Evolutionary conservation across 352 stramenopile species (phyloP), one percentile per base, ranked within the genome.

Genomic region (Pythium insidiosum): DNA sequence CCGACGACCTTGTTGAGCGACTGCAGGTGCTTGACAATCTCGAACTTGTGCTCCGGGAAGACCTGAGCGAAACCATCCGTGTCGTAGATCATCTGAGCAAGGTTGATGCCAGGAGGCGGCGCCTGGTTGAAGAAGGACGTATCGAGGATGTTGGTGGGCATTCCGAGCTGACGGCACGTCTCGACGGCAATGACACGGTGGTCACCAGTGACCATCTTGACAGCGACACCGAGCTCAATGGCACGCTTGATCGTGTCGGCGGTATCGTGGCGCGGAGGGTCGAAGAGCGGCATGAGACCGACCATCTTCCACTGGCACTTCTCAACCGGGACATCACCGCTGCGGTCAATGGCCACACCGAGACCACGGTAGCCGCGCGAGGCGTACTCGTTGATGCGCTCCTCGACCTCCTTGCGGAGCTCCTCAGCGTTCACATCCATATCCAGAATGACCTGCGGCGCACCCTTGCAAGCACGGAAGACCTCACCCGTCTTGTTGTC

Each of bases 161-260:
- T 93, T 60, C 72, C 84, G 50, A 98, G 49, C 38, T 81, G 67
- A 63, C 74, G 79, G 46, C 82, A 89, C 42, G 92, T 98, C 68
- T 97, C 86, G 20, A 90, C 70, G 33, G 88, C 92, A 60, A 98
- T 97, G 26, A 85, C 69, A 29, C 77, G 69, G 62, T 97, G 93
- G 57, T 98, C 94, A 58, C 94, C 94, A 22, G 94, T 98, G 30
- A 98, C 85, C 91, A 97, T 97, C 68, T 97, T 97, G 21, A 98
- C 90, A 1, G 65, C 71, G 41, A 98, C 88, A 38, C 94, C 94
- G 13, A 93, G 68, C 53, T 89, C 73, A 54, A 95, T 74, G 6
- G 92, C 82, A 26, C 82, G 82, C 52, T 91, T 73, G 54, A 98
- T 96, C 5, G 94, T 98, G 38, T 89, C 69, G 11, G 73, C 69